These are phyloP conservation scores for Hanseniaspora taiwanica DNA, from an alignment of 805 yeast genomes.

Conservation along the genomic window DNA sequence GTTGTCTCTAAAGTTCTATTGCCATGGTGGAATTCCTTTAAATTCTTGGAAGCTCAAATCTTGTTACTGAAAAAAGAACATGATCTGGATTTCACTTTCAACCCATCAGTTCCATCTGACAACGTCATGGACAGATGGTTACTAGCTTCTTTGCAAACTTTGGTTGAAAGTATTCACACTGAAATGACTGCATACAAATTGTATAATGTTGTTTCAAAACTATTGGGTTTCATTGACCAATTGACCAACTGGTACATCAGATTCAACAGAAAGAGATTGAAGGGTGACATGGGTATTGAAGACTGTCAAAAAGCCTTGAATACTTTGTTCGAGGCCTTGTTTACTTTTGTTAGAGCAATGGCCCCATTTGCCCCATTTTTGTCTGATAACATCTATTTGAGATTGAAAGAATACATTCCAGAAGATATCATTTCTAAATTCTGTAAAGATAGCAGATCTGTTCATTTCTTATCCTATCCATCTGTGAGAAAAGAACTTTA, in stretches of 20 bases:
- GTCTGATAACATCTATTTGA: slow-evolving; percentile 78
- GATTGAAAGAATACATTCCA: slow-evolving; percentile 50
- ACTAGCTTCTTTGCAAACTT: slow-evolving; percentile 88
- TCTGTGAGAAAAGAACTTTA: slow-evolving; percentile 64
- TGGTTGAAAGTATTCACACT: slow-evolving; percentile 68
- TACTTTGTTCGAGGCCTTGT: slow-evolving; percentile 80
- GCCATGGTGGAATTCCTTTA: slow-evolving; percentile 98
- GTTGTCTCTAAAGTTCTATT: slow-evolving; percentile 88
- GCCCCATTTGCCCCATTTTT: slow-evolving; percentile 98
- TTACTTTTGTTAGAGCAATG: slow-evolving; percentile 86
- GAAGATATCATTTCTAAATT: slow-evolving; percentile 40
- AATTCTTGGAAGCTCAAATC: slow-evolving; percentile 91
- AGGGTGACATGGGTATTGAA: slow-evolving; percentile 80
- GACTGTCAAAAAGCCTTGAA: slow-evolving; percentile 83
- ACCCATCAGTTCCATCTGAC: slow-evolving; percentile 47
- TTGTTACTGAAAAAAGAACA: slow-evolving; percentile 69
- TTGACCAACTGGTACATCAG: slow-evolving; percentile 98
- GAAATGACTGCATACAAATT: slow-evolving; percentile 88
- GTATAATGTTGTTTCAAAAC: slow-evolving; percentile 90
- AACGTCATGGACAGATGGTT: slow-evolving; percentile 98
- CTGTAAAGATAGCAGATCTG: slow-evolving; percentile 59
- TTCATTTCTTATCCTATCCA: slow-evolving; percentile 91
- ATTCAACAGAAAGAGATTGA: slow-evolving; percentile 93
- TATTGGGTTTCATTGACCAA: slow-evolving; percentile 79
- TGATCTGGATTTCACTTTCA: slow-evolving; percentile 57